Evolutionary conservation across 164 flowering plant genomes (phyloP), one percentile per base, ranked within the genome.

Genomic region (Annona squamosa): DNA sequence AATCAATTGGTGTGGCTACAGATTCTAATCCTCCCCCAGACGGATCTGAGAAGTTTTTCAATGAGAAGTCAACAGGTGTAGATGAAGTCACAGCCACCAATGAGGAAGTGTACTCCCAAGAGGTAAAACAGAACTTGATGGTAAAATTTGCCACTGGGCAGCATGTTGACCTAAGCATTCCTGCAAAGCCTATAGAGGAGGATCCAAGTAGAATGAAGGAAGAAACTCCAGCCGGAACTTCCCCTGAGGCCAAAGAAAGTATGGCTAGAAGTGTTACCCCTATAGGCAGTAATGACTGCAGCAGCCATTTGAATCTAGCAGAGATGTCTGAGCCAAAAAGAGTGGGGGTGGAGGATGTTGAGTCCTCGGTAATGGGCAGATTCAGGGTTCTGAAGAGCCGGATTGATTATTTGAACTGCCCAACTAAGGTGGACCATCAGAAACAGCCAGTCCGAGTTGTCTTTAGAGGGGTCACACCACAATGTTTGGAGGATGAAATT

Each of bases 341-440:
- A 44, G 63, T 64, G 67, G 63, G 46, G 3, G 67, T 19, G 7
- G 77, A 80, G 69, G 83, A 84, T 70, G 76, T 68, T 67, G 86
- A 84, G 67, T 75, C 84, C 71, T 80, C 85, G 44, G 81, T 84
- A 26, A 73, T 84, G 87, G 85, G 81, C 46, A 69, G 87, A 81
- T 80, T 83, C 48, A 71, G 77, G 63, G 81, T 84, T 73, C 82
- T 86, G 63, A 85, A 77, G 70, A 61, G 70, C 69, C 81, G 87
- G 10, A 79, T 46, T 73, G 87, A 84, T 9, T 79, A 72, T 68
- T 37, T 68, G 5, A 70, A 66, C 73, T 71, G 79, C 56, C 18
- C 26, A 64, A 69, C 26, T 13, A 18, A 41, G 43, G 3, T 13
- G 68, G 85, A 73, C 65, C 65, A 19, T 48, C 70, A 81, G 65